Evolutionary conservation across 306 rosid species (phyloP).

Genomic region (Rubus idaeus): DNA sequence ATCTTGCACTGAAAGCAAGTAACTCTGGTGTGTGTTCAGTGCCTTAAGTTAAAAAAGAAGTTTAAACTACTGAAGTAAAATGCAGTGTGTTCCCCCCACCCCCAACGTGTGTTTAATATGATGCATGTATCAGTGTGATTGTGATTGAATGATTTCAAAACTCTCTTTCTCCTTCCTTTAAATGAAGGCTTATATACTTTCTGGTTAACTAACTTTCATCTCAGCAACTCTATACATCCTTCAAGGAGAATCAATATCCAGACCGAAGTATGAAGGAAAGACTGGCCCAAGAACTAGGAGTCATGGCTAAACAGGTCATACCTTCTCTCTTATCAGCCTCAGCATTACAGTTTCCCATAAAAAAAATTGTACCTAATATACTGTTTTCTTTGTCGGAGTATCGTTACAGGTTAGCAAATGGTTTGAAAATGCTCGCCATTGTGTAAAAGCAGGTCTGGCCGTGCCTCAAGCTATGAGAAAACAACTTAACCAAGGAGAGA

Average conservation of each 20-base stretch:
- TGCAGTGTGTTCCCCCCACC: background rate
- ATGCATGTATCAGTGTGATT: background rate
- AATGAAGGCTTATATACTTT: background rate
- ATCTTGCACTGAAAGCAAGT: background rate
- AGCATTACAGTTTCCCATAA: background rate
- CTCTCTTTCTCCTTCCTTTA: background rate
- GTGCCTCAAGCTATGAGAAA: slow-evolving; percentile 21
- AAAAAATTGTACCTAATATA: background rate
- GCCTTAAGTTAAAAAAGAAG: background rate
- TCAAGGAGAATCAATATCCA: slow-evolving; percentile 87
- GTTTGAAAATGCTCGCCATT: slow-evolving; percentile 78
- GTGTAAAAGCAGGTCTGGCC: slow-evolving; percentile 27
- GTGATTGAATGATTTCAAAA: background rate
- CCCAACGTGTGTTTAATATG: background rate
- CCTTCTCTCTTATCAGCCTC: slow-evolving; percentile 14
- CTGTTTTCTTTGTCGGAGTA: background rate
- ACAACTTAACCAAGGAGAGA: slow-evolving; percentile 19
- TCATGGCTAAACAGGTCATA: slow-evolving; percentile 65
- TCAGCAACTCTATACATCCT: slow-evolving; percentile 70
- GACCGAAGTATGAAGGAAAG: slow-evolving; percentile 64
- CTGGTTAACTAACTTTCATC: slow-evolving; percentile 1
- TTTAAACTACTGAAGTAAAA: background rate
- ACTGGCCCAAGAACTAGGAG: slow-evolving; percentile 79
- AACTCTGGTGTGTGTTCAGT: background rate
- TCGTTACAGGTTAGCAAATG: slow-evolving; percentile 77